These are phyloP conservation scores for Fusarium ramigenum DNA, from an alignment of 2,329 filamentous ascomycete species.

Conservation along the genomic window DNA sequence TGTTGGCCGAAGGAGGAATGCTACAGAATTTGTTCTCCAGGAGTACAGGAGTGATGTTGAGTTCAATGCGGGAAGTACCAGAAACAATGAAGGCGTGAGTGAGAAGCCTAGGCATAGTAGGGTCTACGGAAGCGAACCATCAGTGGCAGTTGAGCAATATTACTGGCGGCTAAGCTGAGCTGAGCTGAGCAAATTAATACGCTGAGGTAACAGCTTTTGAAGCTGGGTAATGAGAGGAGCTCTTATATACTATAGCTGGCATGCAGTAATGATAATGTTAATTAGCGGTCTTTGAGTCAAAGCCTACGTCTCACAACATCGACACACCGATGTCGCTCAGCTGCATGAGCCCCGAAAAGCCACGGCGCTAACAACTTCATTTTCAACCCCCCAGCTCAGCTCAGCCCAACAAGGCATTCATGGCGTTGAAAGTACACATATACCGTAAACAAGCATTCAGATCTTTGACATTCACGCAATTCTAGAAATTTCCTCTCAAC, in stretches of 20 bases:
- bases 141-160: background rate
- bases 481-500: fast-evolving
- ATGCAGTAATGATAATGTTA: background rate
- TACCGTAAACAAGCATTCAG: background rate
- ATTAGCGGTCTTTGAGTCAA: background rate
- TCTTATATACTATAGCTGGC: background rate
- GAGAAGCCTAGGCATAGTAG: background rate
- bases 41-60: background rate
- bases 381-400: background rate
- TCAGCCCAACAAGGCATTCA: background rate
- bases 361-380: background rate
- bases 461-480: no score
- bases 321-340: background rate
- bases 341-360: background rate
- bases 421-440: background rate
- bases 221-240: background rate
- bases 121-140: constrained; percentile 10
- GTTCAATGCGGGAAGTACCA: background rate
- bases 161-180: background rate
- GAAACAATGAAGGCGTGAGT: background rate
- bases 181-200: background rate
- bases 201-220: background rate
- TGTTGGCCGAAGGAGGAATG: background rate
- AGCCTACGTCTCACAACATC: background rate
- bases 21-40: background rate